Percentiles rank a stretch among this genome's conserved stretches.
Evolutionary conservation across 345 rosid species (phyloP).

Genomic region (Euphorbia pulcherrima): DNA sequence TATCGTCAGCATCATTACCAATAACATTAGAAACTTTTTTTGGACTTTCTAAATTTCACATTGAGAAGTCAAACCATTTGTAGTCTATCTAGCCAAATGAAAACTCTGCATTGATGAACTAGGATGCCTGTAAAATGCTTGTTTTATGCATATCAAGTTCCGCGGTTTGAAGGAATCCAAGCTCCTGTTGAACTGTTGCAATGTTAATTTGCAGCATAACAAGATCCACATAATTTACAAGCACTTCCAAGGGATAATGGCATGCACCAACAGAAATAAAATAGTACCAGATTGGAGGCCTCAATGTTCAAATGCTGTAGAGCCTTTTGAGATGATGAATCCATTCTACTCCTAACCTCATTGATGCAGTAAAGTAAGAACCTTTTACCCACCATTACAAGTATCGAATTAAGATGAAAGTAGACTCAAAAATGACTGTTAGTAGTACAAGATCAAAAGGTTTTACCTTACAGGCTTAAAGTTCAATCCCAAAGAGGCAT

Average conservation of each 20-base stretch:
- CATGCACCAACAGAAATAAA: too few relatives aligned
- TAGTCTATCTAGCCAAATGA: neutral
- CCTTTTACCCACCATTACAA: too few relatives aligned
- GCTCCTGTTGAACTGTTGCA: neutral
- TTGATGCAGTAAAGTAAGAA: too few relatives aligned
- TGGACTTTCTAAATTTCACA: neutral
- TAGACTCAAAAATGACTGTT: too few relatives aligned
- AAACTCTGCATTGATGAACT: neutral
- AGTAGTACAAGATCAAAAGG: neutral
- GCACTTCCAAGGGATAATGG: neutral
- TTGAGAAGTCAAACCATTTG: neutral
- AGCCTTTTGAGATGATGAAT: too few relatives aligned
- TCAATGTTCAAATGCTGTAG: too few relatives aligned
- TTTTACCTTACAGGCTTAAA: slow-evolving; percentile 1
- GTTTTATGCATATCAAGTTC: neutral
- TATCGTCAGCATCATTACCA: too few relatives aligned
- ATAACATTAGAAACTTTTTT: too few relatives aligned
- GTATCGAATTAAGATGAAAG: too few relatives aligned
- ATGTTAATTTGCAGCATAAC: neutral
- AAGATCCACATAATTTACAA: neutral
- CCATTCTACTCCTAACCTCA: too few relatives aligned
- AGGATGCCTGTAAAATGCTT: neutral
- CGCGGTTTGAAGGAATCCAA: neutral
- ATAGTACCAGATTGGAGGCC: too few relatives aligned
- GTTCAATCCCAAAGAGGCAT: neutral